Evolutionary conservation across 768 basidiomycete species (phyloP).

Genomic region (Psilocybe cubensis): DNA sequence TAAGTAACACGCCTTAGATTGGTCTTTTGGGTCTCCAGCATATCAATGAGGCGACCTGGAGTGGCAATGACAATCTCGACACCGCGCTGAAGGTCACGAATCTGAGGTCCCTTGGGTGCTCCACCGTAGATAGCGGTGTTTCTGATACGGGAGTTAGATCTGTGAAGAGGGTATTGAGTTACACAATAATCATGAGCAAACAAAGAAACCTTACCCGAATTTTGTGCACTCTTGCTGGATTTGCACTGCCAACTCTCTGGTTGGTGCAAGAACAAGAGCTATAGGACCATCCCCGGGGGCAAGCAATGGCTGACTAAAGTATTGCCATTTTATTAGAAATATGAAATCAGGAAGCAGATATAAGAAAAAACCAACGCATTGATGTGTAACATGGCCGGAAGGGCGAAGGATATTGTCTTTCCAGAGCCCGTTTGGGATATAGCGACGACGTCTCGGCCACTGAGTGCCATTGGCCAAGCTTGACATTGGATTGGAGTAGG

Average conservation of each 20-base stretch:
- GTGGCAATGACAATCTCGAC: constrained; percentile 99
- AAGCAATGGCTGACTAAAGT: constrained; percentile 83
- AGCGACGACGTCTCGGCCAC: constrained; percentile 91
- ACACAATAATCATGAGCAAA: background rate
- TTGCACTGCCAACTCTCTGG: constrained; percentile 97
- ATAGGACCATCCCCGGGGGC: constrained; percentile 96
- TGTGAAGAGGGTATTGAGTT: constrained; percentile 26
- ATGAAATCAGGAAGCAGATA: background rate
- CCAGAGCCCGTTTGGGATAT: constrained; percentile 99
- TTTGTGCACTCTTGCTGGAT: constrained; percentile 99
- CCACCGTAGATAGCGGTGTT: constrained; percentile 99
- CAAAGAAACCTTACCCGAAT: constrained; percentile 69
- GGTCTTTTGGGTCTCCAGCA: constrained; percentile 96
- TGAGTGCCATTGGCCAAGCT: constrained; percentile 99
- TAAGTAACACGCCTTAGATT: constrained; percentile 97
- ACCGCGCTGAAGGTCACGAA: constrained; percentile 95
- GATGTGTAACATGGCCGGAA: constrained; percentile 99
- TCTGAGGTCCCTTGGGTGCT: constrained; percentile 98
- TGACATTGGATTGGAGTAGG: constrained; percentile 99
- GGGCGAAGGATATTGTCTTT: constrained; percentile 97
- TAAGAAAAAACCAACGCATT: constrained; percentile 75
- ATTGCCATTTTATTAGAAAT: background rate
- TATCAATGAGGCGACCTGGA: constrained; percentile 98
- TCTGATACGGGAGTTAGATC: constrained; percentile 91
- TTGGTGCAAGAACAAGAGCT: constrained; percentile 94